A percentile compares a stretch with the other conserved stretches of the same genome.
Conservation (phyloP, 208 protist species). For the Crithidia acanthocephali region DNA sequence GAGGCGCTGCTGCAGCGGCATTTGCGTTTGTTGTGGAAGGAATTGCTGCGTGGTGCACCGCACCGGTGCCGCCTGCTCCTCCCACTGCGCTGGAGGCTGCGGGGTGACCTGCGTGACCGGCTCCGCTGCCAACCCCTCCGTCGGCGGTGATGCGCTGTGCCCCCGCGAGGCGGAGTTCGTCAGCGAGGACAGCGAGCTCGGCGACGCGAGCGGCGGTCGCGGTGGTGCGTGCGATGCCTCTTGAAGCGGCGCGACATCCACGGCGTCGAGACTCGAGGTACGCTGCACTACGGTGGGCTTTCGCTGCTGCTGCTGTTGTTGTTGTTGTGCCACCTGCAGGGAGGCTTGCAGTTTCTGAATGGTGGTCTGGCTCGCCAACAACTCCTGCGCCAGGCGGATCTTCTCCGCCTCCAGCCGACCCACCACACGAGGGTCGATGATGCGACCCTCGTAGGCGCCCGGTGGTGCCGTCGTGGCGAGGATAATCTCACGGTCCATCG, state of each 20-base stretch:
- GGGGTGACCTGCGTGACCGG: too few species aligned
- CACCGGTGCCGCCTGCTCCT: not conserved
- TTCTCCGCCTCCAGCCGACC: constrained; percentile 21
- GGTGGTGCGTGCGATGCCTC: not conserved
- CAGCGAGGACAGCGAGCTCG: constrained; percentile 8
- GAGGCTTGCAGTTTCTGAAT: constrained; percentile 24
- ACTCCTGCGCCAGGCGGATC: constrained; percentile 10
- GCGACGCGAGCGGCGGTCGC: constrained; percentile 2
- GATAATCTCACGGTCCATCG: constrained; percentile 9
- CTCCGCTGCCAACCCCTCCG: not conserved
- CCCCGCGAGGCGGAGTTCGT: constrained; percentile 7
- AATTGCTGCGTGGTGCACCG: constrained; percentile 3
- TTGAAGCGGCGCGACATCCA: constrained; percentile 2
- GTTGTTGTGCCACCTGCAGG: constrained; percentile 18
- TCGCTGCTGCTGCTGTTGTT: constrained; percentile 1
- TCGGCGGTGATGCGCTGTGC: not conserved
- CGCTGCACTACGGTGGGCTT: not conserved
- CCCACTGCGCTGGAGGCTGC: not conserved
- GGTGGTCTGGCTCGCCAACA: constrained; percentile 11
- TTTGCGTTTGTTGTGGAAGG: not conserved
- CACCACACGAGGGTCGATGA: constrained; percentile 3
- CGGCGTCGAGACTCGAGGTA: not conserved
- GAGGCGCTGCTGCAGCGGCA: not conserved
- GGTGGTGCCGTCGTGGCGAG: constrained; percentile 4
- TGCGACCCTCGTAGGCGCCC: not conserved